phyloP scores from a whole-genome alignment of 2,329 filamentous ascomycete species.

The Aureobasidium lini region DNA sequence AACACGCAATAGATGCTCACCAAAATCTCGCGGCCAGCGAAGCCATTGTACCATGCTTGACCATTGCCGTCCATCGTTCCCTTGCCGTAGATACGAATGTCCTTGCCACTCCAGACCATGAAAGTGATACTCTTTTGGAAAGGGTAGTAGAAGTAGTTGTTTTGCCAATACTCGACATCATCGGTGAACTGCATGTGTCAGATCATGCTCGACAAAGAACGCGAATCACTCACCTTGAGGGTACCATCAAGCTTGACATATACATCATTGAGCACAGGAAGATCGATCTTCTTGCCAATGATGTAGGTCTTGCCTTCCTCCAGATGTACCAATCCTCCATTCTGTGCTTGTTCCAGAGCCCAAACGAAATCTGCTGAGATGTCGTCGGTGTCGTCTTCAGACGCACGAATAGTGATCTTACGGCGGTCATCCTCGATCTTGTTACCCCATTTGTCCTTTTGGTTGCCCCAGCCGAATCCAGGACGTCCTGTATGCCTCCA shows the following conservation, averaged over 20 bases:
- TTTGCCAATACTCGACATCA: slow-evolving; percentile 42
- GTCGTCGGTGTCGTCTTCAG: slow-evolving; percentile 48
- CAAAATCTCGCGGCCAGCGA: slow-evolving; percentile 11
- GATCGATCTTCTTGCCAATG: slow-evolving; percentile 52
- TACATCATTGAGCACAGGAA: slow-evolving; percentile 51
- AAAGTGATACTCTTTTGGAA: slow-evolving; percentile 53
- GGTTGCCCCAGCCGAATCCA: background rate
- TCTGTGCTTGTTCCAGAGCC: slow-evolving; percentile 49
- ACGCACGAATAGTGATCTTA: slow-evolving; percentile 36
- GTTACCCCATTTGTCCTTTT: slow-evolving; percentile 8
- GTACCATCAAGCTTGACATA: slow-evolving; percentile 54
- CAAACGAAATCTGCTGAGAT: slow-evolving; percentile 48
- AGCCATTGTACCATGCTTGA: slow-evolving; percentile 38
- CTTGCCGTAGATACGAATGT: slow-evolving; percentile 53
- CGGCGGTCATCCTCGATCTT: background rate
- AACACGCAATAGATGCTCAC: background rate
- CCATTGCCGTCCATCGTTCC: slow-evolving; percentile 52
- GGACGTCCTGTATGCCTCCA: background rate
- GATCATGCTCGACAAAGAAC: background rate
- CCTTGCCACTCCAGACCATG: slow-evolving; percentile 56
- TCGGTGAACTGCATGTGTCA: slow-evolving; percentile 34
- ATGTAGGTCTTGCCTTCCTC: slow-evolving; percentile 48
- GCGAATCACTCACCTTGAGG: slow-evolving; percentile 32
- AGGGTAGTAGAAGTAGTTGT: slow-evolving; percentile 43
- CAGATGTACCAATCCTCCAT: slow-evolving; percentile 51